phyloP scores from a whole-genome alignment of 2,329 filamentous ascomycete genomes.

The Neodidymelliopsis sp. region DNA sequence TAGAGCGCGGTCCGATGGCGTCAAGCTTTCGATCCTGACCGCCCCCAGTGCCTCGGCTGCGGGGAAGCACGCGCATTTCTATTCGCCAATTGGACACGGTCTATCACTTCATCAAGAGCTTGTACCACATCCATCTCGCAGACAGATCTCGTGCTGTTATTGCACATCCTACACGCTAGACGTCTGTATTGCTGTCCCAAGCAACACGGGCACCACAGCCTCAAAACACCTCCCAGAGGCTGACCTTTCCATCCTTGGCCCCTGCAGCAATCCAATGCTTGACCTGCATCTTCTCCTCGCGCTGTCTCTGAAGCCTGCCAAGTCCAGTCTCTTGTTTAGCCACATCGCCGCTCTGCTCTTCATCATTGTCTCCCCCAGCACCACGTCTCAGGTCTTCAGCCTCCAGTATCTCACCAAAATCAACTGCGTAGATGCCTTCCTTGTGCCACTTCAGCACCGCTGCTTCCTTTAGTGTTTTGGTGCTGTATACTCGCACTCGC shows the following conservation, averaged over 20 bases:
- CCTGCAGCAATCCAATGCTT: slow-evolving; percentile 92
- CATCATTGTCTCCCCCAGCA: not conserved
- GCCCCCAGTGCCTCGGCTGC: slow-evolving; percentile 28
- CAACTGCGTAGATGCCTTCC: slow-evolving; percentile 82
- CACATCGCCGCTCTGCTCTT: not conserved
- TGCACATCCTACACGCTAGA: no score
- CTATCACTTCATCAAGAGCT: not conserved
- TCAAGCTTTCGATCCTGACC: slow-evolving; percentile 19
- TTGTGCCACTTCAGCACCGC: slow-evolving; percentile 96
- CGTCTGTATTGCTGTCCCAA: no score
- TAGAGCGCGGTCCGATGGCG: slow-evolving; percentile 8
- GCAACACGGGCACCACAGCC: no score
- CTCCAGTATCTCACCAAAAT: slow-evolving; percentile 65
- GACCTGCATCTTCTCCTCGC: slow-evolving; percentile 64
- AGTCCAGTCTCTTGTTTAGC: slow-evolving; percentile 27
- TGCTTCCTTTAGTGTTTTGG: slow-evolving; percentile 81
- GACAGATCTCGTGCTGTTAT: no score
- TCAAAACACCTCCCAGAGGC: slow-evolving; percentile 90
- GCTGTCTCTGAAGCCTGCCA: slow-evolving; percentile 39
- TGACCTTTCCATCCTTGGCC: slow-evolving; percentile 93
- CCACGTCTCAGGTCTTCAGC: slow-evolving; percentile 6
- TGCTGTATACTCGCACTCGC: slow-evolving; percentile 79
- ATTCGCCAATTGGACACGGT: slow-evolving; percentile 2
- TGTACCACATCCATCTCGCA: no score
- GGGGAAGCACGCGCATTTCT: slow-evolving; percentile 21